A percentile compares a stretch with the other conserved stretches of the same genome.
These are phyloP conservation scores for Mortierella sp. DNA, from an alignment of 371 early-diverging fungal species.

Conservation along the genomic window DNA sequence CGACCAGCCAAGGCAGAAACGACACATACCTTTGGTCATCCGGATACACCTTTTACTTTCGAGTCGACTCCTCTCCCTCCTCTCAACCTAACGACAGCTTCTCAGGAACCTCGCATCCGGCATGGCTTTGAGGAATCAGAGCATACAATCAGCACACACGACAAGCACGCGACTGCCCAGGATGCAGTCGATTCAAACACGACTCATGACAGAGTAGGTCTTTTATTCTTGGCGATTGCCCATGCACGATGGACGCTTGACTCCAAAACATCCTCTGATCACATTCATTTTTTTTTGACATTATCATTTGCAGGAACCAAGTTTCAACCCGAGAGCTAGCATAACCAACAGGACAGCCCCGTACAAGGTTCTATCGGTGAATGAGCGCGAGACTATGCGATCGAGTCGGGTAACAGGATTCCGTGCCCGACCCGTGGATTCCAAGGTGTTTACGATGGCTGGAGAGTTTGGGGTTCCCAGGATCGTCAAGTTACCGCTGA, in stretches of 20 bases:
- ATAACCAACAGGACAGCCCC: slow-evolving; percentile 16
- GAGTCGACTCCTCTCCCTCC: slow-evolving; percentile 21
- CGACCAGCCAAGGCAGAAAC: neutral
- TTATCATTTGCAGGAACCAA: neutral
- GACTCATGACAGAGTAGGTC: neutral
- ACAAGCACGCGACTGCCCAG: neutral
- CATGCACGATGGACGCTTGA: neutral
- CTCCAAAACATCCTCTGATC: neutral
- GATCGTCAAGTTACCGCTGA: slow-evolving; percentile 34
- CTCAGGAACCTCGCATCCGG: neutral
- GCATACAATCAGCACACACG: neutral
- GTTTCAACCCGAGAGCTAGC: neutral
- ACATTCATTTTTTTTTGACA: neutral
- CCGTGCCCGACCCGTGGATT: slow-evolving; percentile 36
- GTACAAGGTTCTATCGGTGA: slow-evolving; percentile 24
- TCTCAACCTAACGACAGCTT: neutral
- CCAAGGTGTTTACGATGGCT: slow-evolving; percentile 42
- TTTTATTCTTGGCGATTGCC: neutral
- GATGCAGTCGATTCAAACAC: neutral
- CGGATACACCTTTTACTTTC: slow-evolving; percentile 24
- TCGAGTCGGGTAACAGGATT: slow-evolving; percentile 19
- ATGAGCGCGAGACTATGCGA: slow-evolving; percentile 31
- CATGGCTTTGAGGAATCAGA: neutral
- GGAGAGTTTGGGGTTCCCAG: slow-evolving; percentile 45
- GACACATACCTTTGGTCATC: slow-evolving; percentile 16